These are phyloP conservation scores for Turritis glabra DNA, from an alignment of 345 rosid genomes.

Conservation along the genomic window DNA sequence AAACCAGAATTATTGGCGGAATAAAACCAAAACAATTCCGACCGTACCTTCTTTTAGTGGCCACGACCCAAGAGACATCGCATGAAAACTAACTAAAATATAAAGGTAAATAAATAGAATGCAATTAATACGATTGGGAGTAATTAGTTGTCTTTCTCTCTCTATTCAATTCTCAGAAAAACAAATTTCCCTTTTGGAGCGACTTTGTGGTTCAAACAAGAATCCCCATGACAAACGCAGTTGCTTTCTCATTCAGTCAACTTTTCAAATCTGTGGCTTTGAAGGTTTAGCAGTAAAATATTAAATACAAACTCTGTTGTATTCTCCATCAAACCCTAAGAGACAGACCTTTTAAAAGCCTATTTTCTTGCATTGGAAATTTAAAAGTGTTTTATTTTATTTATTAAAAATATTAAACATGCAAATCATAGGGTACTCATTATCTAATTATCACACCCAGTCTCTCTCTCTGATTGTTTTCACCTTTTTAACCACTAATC, in stretches of 20 bases:
- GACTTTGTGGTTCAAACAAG: slow-evolving; percentile 31
- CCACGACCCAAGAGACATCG: neutral
- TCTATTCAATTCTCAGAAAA: slow-evolving; percentile 35
- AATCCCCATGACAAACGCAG: slow-evolving; percentile 52
- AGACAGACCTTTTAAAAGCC: slow-evolving; percentile 31
- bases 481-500: slow-evolving; percentile 35
- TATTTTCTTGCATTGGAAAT: slow-evolving; percentile 29
- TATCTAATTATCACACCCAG: slow-evolving; percentile 58
- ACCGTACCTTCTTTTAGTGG: neutral
- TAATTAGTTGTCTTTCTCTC: slow-evolving; percentile 33
- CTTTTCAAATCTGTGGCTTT: slow-evolving; percentile 29
- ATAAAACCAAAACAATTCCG: no score
- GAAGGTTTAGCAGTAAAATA: slow-evolving; percentile 22
- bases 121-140: slow-evolving; percentile 28
- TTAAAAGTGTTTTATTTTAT: slow-evolving; percentile 9
- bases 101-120: neutral
- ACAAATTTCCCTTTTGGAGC: slow-evolving; percentile 25
- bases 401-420: slow-evolving; percentile 38
- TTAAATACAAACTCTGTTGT: slow-evolving; percentile 20
- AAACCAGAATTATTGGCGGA: no score
- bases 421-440: slow-evolving; percentile 96
- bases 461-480: slow-evolving; percentile 36
- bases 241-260: slow-evolving; percentile 42
- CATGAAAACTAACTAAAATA: neutral
- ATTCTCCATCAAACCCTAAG: slow-evolving; percentile 39